Percentiles rank a stretch among this genome's conserved stretches.
Conservation (phyloP, 495 filamentous ascomycete species). For the Parathielavia appendiculata region DNA sequence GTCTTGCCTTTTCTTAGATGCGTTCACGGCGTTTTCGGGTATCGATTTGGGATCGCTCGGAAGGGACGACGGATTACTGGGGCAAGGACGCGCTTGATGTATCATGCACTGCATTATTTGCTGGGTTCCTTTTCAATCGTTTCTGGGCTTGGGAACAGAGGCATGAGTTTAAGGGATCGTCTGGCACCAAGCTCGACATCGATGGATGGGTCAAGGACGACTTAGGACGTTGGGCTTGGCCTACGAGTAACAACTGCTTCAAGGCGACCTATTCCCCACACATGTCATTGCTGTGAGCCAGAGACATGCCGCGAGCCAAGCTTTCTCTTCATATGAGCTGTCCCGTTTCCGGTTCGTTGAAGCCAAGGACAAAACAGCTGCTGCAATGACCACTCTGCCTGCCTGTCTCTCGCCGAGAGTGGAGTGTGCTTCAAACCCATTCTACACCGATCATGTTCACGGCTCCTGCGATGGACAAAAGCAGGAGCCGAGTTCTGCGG, state of each 20-base stretch:
- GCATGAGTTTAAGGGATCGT: too few species aligned
- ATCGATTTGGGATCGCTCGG: constrained; percentile 7
- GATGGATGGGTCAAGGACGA: neutral
- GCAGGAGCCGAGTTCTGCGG: too few species aligned
- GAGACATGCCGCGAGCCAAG: neutral
- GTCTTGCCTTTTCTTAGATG: constrained; percentile 5
- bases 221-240: neutral
- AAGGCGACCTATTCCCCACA: too few species aligned
- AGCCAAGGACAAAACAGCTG: too few species aligned
- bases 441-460: too few species aligned
- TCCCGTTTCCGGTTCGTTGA: neutral
- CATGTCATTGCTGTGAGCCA: too few species aligned
- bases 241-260: too few species aligned
- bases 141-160: neutral
- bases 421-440: too few species aligned
- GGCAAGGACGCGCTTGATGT: constrained; percentile 8
- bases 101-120: constrained; percentile 1
- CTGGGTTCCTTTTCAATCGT: neutral
- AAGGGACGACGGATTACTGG: constrained; percentile 1
- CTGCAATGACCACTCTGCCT: too few species aligned
- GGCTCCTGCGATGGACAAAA: too few species aligned
- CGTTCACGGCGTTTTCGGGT: constrained; percentile 11
- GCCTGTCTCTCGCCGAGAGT: too few species aligned
- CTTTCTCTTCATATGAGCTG: neutral
- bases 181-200: too few species aligned